phyloP scores from a whole-genome alignment of 257 asterid genomes.

The Cruciata laevipes region DNA sequence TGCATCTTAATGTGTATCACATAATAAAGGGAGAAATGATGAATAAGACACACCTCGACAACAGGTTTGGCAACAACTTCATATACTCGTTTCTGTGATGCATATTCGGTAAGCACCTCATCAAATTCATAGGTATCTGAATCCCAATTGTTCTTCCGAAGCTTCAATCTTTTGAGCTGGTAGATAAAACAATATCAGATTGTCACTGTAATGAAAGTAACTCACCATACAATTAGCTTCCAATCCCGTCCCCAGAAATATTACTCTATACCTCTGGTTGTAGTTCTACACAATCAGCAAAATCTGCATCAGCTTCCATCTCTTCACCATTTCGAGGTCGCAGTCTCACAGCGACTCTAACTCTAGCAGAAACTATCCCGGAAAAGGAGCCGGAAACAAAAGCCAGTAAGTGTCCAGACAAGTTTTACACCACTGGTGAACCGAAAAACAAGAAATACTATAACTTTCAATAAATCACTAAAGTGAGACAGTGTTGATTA shows the following conservation, averaged over 20 bases:
- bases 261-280: constrained; percentile 73
- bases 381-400: constrained; percentile 13
- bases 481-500: background rate
- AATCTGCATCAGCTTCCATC: constrained; percentile 94
- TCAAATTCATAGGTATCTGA: constrained; percentile 96
- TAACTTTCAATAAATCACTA: background rate
- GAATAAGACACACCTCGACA: constrained; percentile 63
- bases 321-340: constrained; percentile 95
- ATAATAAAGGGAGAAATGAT: background rate
- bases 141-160: constrained; percentile 97
- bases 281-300: constrained; percentile 97
- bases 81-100: constrained; percentile 96
- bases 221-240: background rate
- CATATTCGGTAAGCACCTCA: constrained; percentile 87
- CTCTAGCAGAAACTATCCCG: constrained; percentile 83
- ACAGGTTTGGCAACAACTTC: constrained; percentile 99
- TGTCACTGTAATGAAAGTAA: constrained; percentile 16
- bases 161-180: constrained; percentile 95
- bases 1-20: background rate
- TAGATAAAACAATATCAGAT: constrained; percentile 20
- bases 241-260: background rate
- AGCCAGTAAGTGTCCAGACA: background rate
- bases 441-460: background rate
- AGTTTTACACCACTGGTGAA: background rate
- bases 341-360: constrained; percentile 87